These are phyloP conservation scores for Elaeagnus macrophylla DNA, from an alignment of 306 rosid species.

Conservation along the genomic window DNA sequence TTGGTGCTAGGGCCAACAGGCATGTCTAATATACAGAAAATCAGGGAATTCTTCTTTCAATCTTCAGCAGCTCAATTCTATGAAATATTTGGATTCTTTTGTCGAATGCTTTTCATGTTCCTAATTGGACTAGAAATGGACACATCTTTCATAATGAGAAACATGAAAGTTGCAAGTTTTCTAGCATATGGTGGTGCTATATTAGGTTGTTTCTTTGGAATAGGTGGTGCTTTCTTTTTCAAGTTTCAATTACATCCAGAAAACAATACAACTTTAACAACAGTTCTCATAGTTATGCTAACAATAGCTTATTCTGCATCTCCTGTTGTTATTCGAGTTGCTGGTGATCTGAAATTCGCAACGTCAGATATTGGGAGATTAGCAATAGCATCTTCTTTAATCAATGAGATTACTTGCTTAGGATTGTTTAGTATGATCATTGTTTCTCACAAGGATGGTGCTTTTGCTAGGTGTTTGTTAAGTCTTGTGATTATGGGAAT, in stretches of 20 bases:
- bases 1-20: constrained; percentile 66
- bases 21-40: constrained; percentile 40
- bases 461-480: constrained; percentile 7
- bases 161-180: constrained; percentile 27
- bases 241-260: constrained; percentile 18
- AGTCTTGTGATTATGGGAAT: not conserved
- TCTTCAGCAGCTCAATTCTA: constrained; percentile 63
- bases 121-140: constrained; percentile 71
- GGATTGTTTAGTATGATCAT: constrained; percentile 36
- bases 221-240: constrained; percentile 51
- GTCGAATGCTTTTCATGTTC: constrained; percentile 77
- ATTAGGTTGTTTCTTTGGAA: constrained; percentile 36
- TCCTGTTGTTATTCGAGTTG: constrained; percentile 71
- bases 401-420: constrained; percentile 60
- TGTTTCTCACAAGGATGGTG: not conserved
- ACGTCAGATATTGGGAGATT: constrained; percentile 57
- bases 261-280: constrained; percentile 2
- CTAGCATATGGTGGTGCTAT: constrained; percentile 50
- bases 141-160: constrained; percentile 27
- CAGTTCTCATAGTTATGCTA: constrained; percentile 35
- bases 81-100: constrained; percentile 71
- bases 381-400: constrained; percentile 43
- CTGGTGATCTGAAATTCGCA: constrained; percentile 52
- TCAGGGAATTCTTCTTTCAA: constrained; percentile 43
- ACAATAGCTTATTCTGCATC: constrained; percentile 60